phyloP scores from a whole-genome alignment of 805 yeast genomes.

The Candida cerambycidarum region DNA sequence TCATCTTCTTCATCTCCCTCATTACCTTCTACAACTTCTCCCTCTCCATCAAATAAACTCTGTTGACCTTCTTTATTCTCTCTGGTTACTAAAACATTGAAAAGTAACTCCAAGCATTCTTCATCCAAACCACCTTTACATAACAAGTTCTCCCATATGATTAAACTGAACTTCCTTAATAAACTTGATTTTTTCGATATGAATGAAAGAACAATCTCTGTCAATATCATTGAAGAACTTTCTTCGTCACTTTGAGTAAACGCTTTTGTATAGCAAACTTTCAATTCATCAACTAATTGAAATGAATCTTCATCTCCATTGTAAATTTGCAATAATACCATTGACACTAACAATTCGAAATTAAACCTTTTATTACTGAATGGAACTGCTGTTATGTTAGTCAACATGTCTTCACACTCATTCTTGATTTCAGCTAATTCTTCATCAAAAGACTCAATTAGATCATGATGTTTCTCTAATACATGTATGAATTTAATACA shows the following conservation, averaged over 20 bases:
- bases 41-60: slow-evolving; percentile 66
- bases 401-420: slow-evolving; percentile 49
- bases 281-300: slow-evolving; percentile 69
- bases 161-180: slow-evolving; percentile 34
- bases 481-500: slow-evolving; percentile 41
- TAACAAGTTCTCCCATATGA: slow-evolving; percentile 43
- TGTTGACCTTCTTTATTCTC: slow-evolving; percentile 84
- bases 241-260: slow-evolving; percentile 32
- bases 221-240: slow-evolving; percentile 34
- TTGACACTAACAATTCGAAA: slow-evolving; percentile 74
- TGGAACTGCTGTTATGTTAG: slow-evolving; percentile 21
- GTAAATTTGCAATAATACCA: slow-evolving; percentile 74
- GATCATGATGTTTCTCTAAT: slow-evolving; percentile 17
- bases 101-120: slow-evolving; percentile 36
- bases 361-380: slow-evolving; percentile 53
- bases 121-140: slow-evolving; percentile 33
- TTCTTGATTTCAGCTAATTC: slow-evolving; percentile 49
- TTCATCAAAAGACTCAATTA: slow-evolving; percentile 53
- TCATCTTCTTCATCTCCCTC: slow-evolving; percentile 24
- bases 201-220: slow-evolving; percentile 46
- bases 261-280: slow-evolving; percentile 53
- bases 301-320: slow-evolving; percentile 78
- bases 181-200: slow-evolving; percentile 40
- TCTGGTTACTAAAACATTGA: slow-evolving; percentile 46
- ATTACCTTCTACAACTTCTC: slow-evolving; percentile 18